Evolutionary conservation across 257 asterid genomes (phyloP).

Genomic region (Anisodus tanguticus): DNA sequence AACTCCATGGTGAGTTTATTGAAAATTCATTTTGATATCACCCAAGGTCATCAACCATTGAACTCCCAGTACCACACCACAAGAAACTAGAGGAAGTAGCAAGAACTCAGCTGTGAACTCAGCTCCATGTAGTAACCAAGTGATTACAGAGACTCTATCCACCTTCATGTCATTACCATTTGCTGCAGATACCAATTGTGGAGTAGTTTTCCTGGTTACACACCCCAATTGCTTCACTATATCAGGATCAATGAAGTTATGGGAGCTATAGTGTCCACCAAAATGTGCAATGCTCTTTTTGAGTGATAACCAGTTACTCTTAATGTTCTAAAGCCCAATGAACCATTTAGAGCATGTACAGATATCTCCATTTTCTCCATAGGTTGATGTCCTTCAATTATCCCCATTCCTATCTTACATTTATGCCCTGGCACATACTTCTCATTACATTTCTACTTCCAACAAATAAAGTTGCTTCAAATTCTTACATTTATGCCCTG

Average conservation of each 20-base stretch:
- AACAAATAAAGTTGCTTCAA: no score
- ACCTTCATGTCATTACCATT: background rate
- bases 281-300: background rate
- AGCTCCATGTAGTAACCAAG: background rate
- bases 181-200: background rate
- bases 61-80: background rate
- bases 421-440: no score
- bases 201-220: no score
- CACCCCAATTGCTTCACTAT: background rate
- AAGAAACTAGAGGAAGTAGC: background rate
- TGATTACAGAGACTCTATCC: background rate
- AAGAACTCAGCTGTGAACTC: background rate
- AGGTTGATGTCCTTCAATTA: no score
- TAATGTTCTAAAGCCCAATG: background rate
- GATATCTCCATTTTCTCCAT: no score
- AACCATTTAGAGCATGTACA: background rate
- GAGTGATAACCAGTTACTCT: background rate
- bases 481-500: background rate
- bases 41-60: background rate
- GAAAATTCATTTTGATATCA: background rate
- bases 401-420: no score
- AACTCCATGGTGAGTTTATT: background rate
- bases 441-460: background rate
- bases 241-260: background rate
- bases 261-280: background rate